These are phyloP conservation scores for Citrus sinensis DNA, from an alignment of 345 rosid species.

Conservation along the genomic window DNA sequence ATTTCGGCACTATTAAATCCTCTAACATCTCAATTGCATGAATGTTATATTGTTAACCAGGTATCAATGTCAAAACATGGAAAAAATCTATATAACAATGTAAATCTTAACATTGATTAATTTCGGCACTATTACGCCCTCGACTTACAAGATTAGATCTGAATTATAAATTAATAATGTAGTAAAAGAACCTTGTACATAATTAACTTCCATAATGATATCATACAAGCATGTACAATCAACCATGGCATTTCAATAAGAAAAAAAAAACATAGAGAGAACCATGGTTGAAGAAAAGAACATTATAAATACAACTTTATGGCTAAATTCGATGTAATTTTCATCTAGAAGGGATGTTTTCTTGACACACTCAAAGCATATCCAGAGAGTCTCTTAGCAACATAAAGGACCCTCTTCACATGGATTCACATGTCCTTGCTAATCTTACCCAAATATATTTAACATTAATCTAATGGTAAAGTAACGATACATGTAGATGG, in stretches of 20 bases:
- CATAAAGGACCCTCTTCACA: slow-evolving; percentile 64
- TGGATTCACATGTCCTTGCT: slow-evolving; percentile 51
- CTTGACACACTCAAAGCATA: slow-evolving; percentile 24
- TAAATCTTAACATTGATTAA: too few species aligned
- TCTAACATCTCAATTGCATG: too few species aligned
- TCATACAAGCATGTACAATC: background rate
- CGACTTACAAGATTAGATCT: background rate
- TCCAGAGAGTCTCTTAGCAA: slow-evolving; percentile 19
- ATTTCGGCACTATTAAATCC: too few species aligned
- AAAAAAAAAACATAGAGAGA: too few species aligned
- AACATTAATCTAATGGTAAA: slow-evolving; percentile 30
- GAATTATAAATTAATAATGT: too few species aligned
- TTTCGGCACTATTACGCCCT: background rate
- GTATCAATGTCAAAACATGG: too few species aligned
- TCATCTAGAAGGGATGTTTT: slow-evolving; percentile 17
- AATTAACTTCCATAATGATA: background rate
- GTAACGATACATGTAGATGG: slow-evolving; percentile 19
- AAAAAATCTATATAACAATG: too few species aligned
- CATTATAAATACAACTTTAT: slow-evolving; percentile 10
- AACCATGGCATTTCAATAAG: background rate
- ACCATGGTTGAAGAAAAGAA: background rate
- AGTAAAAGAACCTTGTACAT: background rate
- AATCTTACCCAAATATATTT: slow-evolving; percentile 15
- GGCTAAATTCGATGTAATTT: slow-evolving; percentile 17
- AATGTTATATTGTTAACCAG: too few species aligned